Evolutionary conservation across 345 rosid genomes (phyloP), one percentile per base, ranked within the genome.

Genomic region (Gossypium bickii): DNA sequence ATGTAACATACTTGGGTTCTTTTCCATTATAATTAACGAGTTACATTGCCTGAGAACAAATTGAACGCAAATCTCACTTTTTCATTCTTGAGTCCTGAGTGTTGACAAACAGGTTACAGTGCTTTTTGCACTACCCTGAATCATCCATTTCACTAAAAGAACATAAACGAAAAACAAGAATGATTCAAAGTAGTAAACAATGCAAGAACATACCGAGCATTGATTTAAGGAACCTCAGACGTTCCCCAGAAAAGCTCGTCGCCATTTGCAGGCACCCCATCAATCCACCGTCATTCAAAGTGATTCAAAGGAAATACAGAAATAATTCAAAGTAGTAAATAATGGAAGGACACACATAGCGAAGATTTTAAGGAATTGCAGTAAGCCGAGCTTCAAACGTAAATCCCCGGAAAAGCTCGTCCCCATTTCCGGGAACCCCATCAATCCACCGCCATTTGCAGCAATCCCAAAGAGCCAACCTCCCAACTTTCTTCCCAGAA

Each of bases 381-480:
- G 82, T 82, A 47, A 87, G 92, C 78, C 81, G 84, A 8, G 92
- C 92, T 72, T 92, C 94, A 0, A 85, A 88, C 27, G 86, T 84
- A 76, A 90, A 92, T 44, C 98, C 98, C 12, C 98, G 88, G 73
- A 81, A 89, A 53, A 88, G 78, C 3, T 90, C 94, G 65, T 94
- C 97, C 0, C 85, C 87, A 16, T 78, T 81, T 48, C 85, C 91
- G 0, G 93, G 90, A 13, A 89, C 86, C 17, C 86, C 86, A 29
- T 94, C 94, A 80, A 92, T 84, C 97, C 98, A 94, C 77, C 91
- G 85, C 97, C 98, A 86, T 18, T 78, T 78, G 41, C 72, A 75
- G 78, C 83, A 81, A 80, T 90, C 92, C 97, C 97, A 94, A 82
- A 94, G 65, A 0, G 91, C 97, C 82, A 94, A 76, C 74, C 87